A percentile compares a stretch with the other conserved stretches of the same genome.
These are phyloP conservation scores for Pyrenophora seminiperda DNA, from an alignment of 2,329 filamentous ascomycete genomes.

Conservation along the genomic window DNA sequence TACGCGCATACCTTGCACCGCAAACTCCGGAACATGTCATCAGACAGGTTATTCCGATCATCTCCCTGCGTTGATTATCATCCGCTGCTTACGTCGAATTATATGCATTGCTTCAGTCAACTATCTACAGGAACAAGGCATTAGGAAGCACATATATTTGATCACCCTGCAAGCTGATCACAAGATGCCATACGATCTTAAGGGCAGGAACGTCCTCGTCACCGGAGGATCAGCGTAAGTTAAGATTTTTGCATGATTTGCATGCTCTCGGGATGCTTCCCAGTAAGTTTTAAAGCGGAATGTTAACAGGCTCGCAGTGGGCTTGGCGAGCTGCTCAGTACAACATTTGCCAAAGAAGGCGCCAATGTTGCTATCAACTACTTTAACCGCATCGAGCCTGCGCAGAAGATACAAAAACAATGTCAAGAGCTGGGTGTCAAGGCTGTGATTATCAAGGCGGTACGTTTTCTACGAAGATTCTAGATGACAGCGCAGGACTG, in stretches of 20 bases:
- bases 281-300: not conserved
- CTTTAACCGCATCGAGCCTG: slow-evolving; percentile 64
- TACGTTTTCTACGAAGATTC: slow-evolving; percentile 41
- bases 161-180: too few relatives aligned
- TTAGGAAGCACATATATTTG: not conserved
- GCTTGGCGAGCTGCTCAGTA: slow-evolving; percentile 70
- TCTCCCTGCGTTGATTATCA: too few relatives aligned
- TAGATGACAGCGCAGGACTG: not conserved
- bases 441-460: slow-evolving; percentile 64
- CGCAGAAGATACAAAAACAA: slow-evolving; percentile 62
- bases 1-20: not conserved
- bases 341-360: slow-evolving; percentile 70
- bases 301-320: slow-evolving; percentile 56
- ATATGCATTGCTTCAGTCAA: not conserved
- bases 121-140: not conserved
- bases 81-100: not conserved
- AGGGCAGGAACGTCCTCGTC: slow-evolving; percentile 66
- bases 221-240: slow-evolving; percentile 67
- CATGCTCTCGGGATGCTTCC: not conserved
- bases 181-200: slow-evolving; percentile 64
- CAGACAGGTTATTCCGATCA: too few relatives aligned
- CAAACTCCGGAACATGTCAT: too few relatives aligned
- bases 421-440: slow-evolving; percentile 60
- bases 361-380: slow-evolving; percentile 78
- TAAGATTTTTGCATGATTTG: not conserved